Percentiles rank a stretch among this genome's conserved stretches.
These are phyloP conservation scores for Agroathelia rolfsii DNA, from an alignment of 1,284 basidiomycete species.

Conservation along the genomic window DNA sequence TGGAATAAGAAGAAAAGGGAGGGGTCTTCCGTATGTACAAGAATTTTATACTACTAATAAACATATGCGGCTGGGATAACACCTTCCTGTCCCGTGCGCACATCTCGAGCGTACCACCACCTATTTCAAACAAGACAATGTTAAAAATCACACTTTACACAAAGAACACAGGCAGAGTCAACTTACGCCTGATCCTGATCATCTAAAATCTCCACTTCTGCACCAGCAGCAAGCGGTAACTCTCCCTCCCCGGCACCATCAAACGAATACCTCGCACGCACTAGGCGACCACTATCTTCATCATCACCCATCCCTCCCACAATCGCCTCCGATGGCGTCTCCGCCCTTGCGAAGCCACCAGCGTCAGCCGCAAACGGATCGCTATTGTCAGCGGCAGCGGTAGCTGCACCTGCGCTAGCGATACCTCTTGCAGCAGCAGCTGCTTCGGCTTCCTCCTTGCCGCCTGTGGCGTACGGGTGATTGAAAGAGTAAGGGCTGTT, in stretches of 20 bases:
- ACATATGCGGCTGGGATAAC: slow-evolving; percentile 85
- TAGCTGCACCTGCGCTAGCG: slow-evolving; percentile 13
- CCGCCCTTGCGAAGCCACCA: slow-evolving; percentile 64
- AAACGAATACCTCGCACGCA: slow-evolving; percentile 72
- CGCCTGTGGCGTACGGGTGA: slow-evolving; percentile 29
- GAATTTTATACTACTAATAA: slow-evolving; percentile 37
- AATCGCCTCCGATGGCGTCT: slow-evolving; percentile 68
- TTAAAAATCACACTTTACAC: slow-evolving; percentile 10
- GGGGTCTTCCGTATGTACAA: slow-evolving; percentile 5
- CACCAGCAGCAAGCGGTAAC: slow-evolving; percentile 56
- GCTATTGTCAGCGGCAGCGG: slow-evolving; percentile 23
- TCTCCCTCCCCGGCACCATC: slow-evolving; percentile 72
- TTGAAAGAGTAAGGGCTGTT: slow-evolving; percentile 43
- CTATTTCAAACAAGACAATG: slow-evolving; percentile 35
- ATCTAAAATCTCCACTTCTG: slow-evolving; percentile 67
- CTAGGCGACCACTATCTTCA: slow-evolving; percentile 61
- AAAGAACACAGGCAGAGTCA: slow-evolving; percentile 4
- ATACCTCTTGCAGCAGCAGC: slow-evolving; percentile 17
- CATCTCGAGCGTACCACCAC: slow-evolving; percentile 88
- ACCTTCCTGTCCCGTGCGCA: slow-evolving; percentile 69
- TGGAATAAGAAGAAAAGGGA: no score
- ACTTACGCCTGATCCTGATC: slow-evolving; percentile 73
- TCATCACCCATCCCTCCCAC: slow-evolving; percentile 45
- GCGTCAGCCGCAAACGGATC: slow-evolving; percentile 64
- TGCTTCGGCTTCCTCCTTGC: slow-evolving; percentile 43